Evolutionary conservation across 2,329 filamentous ascomycete species (phyloP), one percentile per base, ranked within the genome.

Genomic region (Colletotrichum tanaceti): DNA sequence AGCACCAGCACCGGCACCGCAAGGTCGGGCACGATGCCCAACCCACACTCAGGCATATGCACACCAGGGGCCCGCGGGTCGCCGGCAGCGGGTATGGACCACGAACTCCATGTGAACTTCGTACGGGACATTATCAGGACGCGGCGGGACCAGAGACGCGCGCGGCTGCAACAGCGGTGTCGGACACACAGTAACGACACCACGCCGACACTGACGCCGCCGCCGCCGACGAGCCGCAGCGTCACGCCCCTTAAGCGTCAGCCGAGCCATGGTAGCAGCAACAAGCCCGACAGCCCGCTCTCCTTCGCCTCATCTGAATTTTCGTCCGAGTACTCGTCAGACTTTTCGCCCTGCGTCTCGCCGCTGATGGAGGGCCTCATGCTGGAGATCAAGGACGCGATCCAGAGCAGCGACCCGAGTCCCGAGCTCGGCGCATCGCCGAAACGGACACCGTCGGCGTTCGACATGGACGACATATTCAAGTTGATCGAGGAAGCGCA

Each of bases 291-390:
- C n/a, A 69, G 66, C 39, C 66, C 63, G 43, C 50, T 24, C 13
- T 69, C 66, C 11, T 60, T 46, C 9, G 32, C 44, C 13, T 66
- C 62, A 18, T 65, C 62, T 2, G 62, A 68, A 18, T 65, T 65
- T 43, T 61, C 62, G 38, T 28, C 66, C 11, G 57, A 68, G 10
- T 65, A 65, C 50, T 61, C 55, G 28, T 22, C 62, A 7, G 57
- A 69, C 18, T 61, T 69, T 43, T 57, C 63, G 22, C 44, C 66
- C n/a, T 66, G 62, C 38, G 66, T 66, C 22, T 69, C 66, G 7
- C 63, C 66, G 28, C 46, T 69, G 50, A 69, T 69, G 62, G 66
- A 69, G 49, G 66, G 66, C 20, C 63, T 69, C 20, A 60, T 69
- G 57, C 28, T 69, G 11, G 66, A 69, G 57, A 16, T 69, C 63